Percentiles rank a stretch among this genome's conserved stretches.
phyloP scores from a whole-genome alignment of 1,139 yeast species.

The Pichia cactophila region DNA sequence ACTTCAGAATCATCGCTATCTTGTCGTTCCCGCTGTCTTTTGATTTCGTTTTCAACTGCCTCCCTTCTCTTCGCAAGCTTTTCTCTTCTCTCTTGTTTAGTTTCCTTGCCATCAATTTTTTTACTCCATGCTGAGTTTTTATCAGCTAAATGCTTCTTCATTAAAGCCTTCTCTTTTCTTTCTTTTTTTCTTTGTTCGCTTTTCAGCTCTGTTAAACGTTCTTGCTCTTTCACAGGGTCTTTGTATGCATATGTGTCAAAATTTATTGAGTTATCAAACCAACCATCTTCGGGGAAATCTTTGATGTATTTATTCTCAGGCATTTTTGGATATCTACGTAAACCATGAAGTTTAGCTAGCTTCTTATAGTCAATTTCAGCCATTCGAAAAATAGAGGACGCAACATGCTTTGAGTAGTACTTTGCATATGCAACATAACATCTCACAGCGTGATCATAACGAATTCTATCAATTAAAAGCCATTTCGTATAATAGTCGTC shows the following conservation, averaged over 20 bases:
- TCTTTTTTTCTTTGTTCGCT: conserved; percentile 32
- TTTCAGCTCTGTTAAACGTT: conserved; percentile 52
- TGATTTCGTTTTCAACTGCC: conserved; percentile 50
- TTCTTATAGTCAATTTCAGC: conserved; percentile 64
- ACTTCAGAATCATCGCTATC: conserved; percentile 36
- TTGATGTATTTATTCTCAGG: conserved; percentile 66
- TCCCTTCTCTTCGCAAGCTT: conserved; percentile 58
- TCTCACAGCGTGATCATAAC: conserved; percentile 72
- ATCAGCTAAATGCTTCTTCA: conserved; percentile 39
- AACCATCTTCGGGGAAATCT: conserved; percentile 56
- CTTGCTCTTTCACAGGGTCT: conserved; percentile 56
- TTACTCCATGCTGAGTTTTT: conserved; percentile 78
- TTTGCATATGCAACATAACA: conserved; percentile 80
- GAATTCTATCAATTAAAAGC: conserved; percentile 64
- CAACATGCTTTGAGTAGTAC: conserved; percentile 85
- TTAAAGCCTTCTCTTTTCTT: conserved; percentile 36
- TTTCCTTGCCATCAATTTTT: conserved; percentile 56
- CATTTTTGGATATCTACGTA: conserved; percentile 84
- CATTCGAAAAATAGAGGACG: conserved; percentile 79
- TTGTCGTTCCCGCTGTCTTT: conserved; percentile 32
- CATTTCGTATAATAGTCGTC: conserved; percentile 40
- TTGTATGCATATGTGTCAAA: conserved; percentile 61
- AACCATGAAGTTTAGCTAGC: conserved; percentile 69
- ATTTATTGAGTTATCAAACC: conserved; percentile 56
- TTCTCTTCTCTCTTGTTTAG: conserved; percentile 54